Evolutionary conservation across 148 eudicot species (phyloP).

Genomic region (Arctostaphylos glauca): DNA sequence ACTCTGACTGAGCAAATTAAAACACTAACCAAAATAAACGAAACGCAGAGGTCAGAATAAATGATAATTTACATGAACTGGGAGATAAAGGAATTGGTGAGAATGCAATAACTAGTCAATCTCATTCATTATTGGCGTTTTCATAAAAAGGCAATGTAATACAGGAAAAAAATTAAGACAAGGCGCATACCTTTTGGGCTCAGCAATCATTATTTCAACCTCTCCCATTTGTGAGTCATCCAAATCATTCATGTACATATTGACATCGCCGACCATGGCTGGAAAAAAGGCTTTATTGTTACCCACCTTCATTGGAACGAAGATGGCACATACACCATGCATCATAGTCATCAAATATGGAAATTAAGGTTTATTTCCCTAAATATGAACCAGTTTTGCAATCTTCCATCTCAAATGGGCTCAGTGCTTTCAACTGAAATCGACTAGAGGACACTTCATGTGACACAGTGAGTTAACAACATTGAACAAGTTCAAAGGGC

Average conservation of each 20-base stretch:
- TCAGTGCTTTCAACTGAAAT: not conserved
- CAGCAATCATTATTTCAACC: constrained; percentile 95
- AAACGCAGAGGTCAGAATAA: not conserved
- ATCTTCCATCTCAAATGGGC: not conserved
- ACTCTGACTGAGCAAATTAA: not conserved
- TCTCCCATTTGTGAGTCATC: constrained; percentile 76
- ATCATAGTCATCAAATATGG: not conserved
- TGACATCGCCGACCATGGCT: constrained; percentile 86
- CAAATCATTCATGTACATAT: constrained; percentile 88
- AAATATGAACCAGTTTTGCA: not conserved
- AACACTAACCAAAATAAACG: not conserved
- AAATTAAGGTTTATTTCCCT: not conserved
- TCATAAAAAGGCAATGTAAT: not conserved
- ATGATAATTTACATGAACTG: not conserved
- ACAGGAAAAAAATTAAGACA: not conserved
- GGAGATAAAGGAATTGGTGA: not conserved
- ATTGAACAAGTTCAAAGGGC: not conserved
- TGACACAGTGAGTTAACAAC: not conserved
- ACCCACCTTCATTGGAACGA: not conserved
- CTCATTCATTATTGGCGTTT: not conserved
- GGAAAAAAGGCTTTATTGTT: constrained; percentile 8
- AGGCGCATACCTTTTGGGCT: constrained; percentile 50
- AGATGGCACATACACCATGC: not conserved
- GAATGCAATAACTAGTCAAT: not conserved
- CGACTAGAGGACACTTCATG: not conserved